phyloP scores from a whole-genome alignment of 2,329 filamentous ascomycete species.

The Colletotrichum limetticola region DNA sequence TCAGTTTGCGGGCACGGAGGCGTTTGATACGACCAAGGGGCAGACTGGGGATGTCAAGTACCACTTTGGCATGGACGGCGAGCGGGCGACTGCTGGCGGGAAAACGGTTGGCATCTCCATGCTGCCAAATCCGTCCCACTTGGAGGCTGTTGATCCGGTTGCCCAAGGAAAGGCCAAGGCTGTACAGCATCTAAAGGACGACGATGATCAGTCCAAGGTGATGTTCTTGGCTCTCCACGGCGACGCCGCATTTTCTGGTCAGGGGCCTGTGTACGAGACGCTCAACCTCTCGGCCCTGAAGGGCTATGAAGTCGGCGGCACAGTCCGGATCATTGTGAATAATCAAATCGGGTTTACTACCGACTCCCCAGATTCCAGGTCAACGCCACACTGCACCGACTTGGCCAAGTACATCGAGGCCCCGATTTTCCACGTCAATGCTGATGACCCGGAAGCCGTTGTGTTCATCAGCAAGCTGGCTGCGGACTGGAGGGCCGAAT shows the following conservation, averaged over 20 bases:
- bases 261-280: conserved; percentile 98
- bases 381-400: conserved; percentile 98
- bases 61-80: conserved; percentile 99
- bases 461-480: conserved; percentile 98
- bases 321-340: conserved; percentile 96
- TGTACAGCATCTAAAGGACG: conserved; percentile 98
- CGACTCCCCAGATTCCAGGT: conserved; percentile 94
- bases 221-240: conserved; percentile 97
- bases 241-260: conserved; percentile 94
- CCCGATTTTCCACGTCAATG: conserved; percentile 98
- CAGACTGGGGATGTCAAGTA: conserved; percentile 97
- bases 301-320: conserved; percentile 95
- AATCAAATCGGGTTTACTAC: conserved; percentile 99
- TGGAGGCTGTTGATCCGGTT: conserved; percentile 97
- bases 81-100: conserved; percentile 94
- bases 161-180: conserved; percentile 96
- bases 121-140: conserved; percentile 96
- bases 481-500: conserved; percentile 97
- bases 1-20: conserved; percentile 90
- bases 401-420: conserved; percentile 99
- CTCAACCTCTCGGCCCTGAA: conserved; percentile 96
- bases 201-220: conserved; percentile 87
- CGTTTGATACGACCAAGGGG: conserved; percentile 85
- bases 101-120: conserved; percentile 98
- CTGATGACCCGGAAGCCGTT: conserved; percentile 96